Conservation (phyloP, 305 asterid genomes). For the Fraxinus greggii region DNA sequence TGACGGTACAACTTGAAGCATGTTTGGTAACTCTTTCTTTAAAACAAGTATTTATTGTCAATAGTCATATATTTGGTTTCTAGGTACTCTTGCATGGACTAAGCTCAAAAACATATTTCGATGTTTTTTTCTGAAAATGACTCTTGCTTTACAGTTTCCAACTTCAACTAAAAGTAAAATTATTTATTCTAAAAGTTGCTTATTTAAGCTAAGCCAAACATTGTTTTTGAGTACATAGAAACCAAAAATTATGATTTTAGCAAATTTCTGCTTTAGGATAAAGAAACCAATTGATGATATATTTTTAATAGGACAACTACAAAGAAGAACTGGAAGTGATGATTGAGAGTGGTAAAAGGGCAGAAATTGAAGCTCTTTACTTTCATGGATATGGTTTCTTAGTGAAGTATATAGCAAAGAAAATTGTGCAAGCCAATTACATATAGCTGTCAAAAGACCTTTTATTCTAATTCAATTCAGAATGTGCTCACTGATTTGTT, state of each 20-base stretch:
- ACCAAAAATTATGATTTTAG: not conserved
- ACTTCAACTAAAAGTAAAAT: not conserved
- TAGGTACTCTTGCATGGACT: not conserved
- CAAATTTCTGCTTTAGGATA: not conserved
- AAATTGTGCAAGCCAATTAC: slow-evolving; percentile 67
- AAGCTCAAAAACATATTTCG: not conserved
- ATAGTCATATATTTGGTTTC: not conserved
- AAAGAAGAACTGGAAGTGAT: slow-evolving; percentile 71
- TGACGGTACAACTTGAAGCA: not conserved
- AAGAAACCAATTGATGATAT: not conserved
- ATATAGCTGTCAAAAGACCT: slow-evolving; percentile 28
- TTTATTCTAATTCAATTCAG: not conserved
- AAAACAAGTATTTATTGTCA: not conserved
- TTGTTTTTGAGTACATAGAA: not conserved
- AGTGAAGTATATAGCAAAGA: slow-evolving; percentile 60
- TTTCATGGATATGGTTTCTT: slow-evolving; percentile 76
- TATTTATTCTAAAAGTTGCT: not conserved
- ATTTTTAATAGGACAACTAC: slow-evolving; percentile 57
- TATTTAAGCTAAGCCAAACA: not conserved
- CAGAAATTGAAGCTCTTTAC: slow-evolving; percentile 92
- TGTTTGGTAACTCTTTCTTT: not conserved
- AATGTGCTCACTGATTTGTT: not conserved
- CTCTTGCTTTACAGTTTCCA: not conserved
- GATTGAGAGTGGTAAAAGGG: slow-evolving; percentile 66
- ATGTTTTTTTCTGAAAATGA: not conserved